Conservation (phyloP, 345 rosid genomes). For the Sisymbrium irio region DNA sequence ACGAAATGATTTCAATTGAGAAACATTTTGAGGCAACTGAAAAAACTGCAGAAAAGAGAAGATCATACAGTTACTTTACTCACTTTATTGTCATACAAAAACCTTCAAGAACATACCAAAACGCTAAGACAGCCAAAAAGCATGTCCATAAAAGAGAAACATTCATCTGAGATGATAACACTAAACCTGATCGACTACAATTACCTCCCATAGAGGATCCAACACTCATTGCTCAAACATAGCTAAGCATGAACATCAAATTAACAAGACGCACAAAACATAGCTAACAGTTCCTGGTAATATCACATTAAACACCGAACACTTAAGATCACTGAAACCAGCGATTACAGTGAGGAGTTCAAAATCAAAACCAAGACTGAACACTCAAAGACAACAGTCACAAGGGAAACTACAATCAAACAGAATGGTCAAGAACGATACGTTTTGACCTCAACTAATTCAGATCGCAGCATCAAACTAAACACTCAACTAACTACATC, state of each 20-base stretch:
- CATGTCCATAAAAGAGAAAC: neutral
- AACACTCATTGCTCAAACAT: neutral
- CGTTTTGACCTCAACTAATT: neutral
- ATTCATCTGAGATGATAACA: neutral
- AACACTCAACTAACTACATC: neutral
- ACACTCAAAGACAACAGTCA: neutral
- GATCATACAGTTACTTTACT: neutral
- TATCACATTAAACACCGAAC: neutral
- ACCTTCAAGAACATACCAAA: slow-evolving; percentile 8
- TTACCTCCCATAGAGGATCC: neutral
- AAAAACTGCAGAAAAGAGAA: neutral
- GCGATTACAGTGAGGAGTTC: neutral
- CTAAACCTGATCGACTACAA: neutral
- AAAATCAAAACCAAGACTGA: neutral
- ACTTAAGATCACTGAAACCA: neutral
- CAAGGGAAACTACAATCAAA: neutral
- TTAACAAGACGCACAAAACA: neutral
- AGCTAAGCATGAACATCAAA: neutral
- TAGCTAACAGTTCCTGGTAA: neutral
- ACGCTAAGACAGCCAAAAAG: neutral
- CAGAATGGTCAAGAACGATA: neutral
- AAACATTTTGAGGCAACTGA: neutral
- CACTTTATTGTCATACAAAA: neutral
- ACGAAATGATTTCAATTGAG: neutral
- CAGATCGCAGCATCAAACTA: slow-evolving; percentile 9